A percentile compares a stretch with the other conserved stretches of the same genome.
phyloP scores from a whole-genome alignment of 1,139 yeast species.

The Pneumocystis sp. region DNA sequence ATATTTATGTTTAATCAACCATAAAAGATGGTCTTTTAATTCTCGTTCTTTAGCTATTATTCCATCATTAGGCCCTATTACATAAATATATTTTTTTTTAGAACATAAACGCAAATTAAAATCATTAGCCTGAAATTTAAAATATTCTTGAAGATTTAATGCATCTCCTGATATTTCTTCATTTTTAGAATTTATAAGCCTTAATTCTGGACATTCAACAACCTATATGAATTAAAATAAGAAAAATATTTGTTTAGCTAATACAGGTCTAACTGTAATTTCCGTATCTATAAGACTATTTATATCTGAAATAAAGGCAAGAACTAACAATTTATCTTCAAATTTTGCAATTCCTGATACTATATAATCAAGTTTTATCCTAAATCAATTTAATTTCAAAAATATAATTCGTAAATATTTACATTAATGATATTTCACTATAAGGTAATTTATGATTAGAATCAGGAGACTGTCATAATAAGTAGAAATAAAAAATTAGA shows the following conservation, averaged over 20 bases:
- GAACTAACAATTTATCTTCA: constrained; percentile 46
- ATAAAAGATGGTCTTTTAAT: constrained; percentile 50
- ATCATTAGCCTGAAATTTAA: constrained; percentile 63
- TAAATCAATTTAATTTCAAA: constrained; percentile 35
- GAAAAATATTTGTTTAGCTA: background rate
- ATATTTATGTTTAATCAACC: constrained; percentile 47
- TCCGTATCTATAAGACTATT: constrained; percentile 11
- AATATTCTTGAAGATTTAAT: constrained; percentile 45
- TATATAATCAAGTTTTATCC: constrained; percentile 39
- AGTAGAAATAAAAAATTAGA: constrained; percentile 4
- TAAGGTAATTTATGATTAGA: background rate
- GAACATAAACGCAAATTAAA: constrained; percentile 37
- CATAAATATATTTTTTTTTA: constrained; percentile 36
- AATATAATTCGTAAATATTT: constrained; percentile 17
- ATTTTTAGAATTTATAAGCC: constrained; percentile 48
- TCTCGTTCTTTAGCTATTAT: constrained; percentile 60
- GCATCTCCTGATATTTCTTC: constrained; percentile 76
- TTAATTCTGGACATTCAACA: constrained; percentile 44
- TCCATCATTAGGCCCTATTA: constrained; percentile 71
- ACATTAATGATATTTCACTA: constrained; percentile 13
- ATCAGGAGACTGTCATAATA: constrained; percentile 1
- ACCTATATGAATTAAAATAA: background rate
- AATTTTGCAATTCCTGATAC: constrained; percentile 69
- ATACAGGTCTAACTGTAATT: constrained; percentile 12
- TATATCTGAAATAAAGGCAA: constrained; percentile 28